Evolutionary conservation across 805 yeast species (phyloP).

Genomic region (Jamesozyma jinghongensis): DNA sequence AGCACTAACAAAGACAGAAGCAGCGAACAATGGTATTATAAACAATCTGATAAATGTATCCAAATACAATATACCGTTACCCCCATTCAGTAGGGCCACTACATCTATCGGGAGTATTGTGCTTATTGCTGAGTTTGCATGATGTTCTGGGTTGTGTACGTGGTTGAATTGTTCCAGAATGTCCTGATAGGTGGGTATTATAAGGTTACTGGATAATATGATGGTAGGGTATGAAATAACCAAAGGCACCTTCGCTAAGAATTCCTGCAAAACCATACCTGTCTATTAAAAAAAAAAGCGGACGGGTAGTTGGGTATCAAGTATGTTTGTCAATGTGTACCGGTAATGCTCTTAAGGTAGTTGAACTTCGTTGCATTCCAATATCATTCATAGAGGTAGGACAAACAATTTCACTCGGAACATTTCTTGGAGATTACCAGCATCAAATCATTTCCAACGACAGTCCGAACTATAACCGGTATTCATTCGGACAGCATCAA

Average conservation of each 20-base stretch:
- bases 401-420: too few species aligned
- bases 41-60: constrained; percentile 6
- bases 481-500: too few species aligned
- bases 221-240: constrained; percentile 28
- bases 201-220: constrained; percentile 22
- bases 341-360: too few species aligned
- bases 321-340: too few species aligned
- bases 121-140: background rate
- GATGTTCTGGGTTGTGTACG: background rate
- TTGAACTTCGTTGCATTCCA: too few species aligned
- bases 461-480: too few species aligned
- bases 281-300: too few species aligned
- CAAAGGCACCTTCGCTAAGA: constrained; percentile 23
- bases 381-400: too few species aligned
- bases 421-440: too few species aligned
- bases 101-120: background rate
- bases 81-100: background rate
- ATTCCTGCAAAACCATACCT: constrained; percentile 8
- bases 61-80: background rate
- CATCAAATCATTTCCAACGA: too few species aligned
- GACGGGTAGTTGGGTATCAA: too few species aligned
- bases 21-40: constrained; percentile 18
- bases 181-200: constrained; percentile 13
- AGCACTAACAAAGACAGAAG: constrained; percentile 10
- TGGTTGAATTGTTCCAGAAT: constrained; percentile 1